Evolutionary conservation across 1,284 basidiomycete species (phyloP), one percentile per base, ranked within the genome.

Genomic region (Sporisorium graminicola): DNA sequence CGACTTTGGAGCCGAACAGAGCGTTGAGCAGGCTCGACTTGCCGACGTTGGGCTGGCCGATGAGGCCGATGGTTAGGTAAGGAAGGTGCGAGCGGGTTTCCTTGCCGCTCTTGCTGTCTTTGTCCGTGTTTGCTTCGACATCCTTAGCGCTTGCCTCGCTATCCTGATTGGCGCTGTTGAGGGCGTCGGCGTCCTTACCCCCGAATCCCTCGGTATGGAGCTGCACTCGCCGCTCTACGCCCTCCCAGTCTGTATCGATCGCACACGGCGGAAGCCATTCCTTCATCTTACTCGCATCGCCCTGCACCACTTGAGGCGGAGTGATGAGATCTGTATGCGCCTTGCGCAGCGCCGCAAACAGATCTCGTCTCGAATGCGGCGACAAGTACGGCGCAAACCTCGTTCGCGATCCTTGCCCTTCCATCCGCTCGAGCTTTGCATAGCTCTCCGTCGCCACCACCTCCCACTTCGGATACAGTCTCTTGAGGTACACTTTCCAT

Each of bases 1-100:
- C 94, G 82, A 90, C 92, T 56, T 89, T 89, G n/a, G 88, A 87
- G 14, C 93, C 94, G 74, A 98, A 92, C 4, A 98, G 87, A 0
- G 94, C 94, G 82, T 98, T 98, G 49, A 98, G 86, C 2, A 97
- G 87, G 0, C 93, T 94, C 0, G 93, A 94, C 84, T 98, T 98
- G 29, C 94, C 95, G 35, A 96, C 94, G 83, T 96, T 97, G 10
- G 94, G 94, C 82, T 96, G 94, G 12, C 93, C 79, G 22, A 80
- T 77, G 46, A 80, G 74, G 1, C 78, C 78, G 26, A 80, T 68
- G 16, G 72, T 75, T 16, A 80, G 74, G 26, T 75, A 77, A 14
- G 76, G 72, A 1, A 75, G 60, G 33, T 65, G 70, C 24, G 65
- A 40, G 22, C 65, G 69, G 2, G 57, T 67, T 22, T 57, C 42